These are phyloP conservation scores for Plasmodium chabaudi DNA, from an alignment of 169 alveolate species.

Conservation along the genomic window DNA sequence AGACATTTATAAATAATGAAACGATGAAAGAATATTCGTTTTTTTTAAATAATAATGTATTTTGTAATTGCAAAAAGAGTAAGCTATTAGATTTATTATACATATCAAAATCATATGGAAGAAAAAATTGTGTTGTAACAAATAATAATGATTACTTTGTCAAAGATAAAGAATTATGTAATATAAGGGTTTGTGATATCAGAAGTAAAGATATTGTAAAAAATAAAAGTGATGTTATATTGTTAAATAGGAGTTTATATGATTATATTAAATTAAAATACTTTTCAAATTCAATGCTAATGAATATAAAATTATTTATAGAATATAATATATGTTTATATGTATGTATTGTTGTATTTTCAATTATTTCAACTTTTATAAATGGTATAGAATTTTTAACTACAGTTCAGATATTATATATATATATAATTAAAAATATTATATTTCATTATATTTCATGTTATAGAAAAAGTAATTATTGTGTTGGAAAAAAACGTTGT, in stretches of 20 bases:
- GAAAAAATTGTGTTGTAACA: conserved; percentile 8
- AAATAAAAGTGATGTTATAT: conserved; percentile 51
- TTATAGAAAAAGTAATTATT: conserved; percentile 34
- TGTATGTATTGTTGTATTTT: conserved; percentile 25
- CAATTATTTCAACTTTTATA: conserved; percentile 44
- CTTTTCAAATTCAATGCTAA: conserved; percentile 38
- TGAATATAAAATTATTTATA: conserved; percentile 31
- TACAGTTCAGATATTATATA: conserved; percentile 45
- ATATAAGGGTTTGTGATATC: conserved; percentile 33
- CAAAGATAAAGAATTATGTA: background rate
- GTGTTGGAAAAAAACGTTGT: conserved; percentile 6
- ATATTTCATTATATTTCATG: conserved; percentile 66
- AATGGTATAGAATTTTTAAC: conserved; percentile 60
- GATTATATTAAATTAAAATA: conserved; percentile 57
- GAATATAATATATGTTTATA: conserved; percentile 58
- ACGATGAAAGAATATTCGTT: background rate
- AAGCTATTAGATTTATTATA: conserved; percentile 9
- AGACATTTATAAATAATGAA: conserved; percentile 4
- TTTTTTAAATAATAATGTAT: conserved; percentile 21
- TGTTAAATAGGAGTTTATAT: conserved; percentile 49
- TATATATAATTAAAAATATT: conserved; percentile 44
- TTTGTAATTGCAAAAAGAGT: conserved; percentile 25
- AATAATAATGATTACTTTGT: conserved; percentile 12
- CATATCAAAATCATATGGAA: conserved; percentile 15
- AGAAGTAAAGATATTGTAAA: conserved; percentile 38